phyloP scores from a whole-genome alignment of 1,284 basidiomycete species.

The Ustilago vetiveriae region DNA sequence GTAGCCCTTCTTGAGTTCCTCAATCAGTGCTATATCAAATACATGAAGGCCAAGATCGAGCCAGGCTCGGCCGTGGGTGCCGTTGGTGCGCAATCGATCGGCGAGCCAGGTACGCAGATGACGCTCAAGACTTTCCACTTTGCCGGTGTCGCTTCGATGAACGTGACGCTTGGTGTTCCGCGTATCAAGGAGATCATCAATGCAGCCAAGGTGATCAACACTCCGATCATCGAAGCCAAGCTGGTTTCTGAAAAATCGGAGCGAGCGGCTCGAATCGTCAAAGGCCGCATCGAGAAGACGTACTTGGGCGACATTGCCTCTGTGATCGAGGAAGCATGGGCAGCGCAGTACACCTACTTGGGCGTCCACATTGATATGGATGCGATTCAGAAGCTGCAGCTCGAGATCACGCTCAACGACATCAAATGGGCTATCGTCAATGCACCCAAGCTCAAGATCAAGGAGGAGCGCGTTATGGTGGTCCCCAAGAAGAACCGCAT shows the following conservation, averaged over 20 bases:
- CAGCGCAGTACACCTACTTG: slow-evolving; percentile 88
- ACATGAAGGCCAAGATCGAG: slow-evolving; percentile 66
- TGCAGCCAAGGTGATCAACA: slow-evolving; percentile 94
- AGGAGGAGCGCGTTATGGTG: slow-evolving; percentile 72
- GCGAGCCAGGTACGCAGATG: slow-evolving; percentile 99
- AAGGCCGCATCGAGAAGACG: slow-evolving; percentile 95
- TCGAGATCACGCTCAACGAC: slow-evolving; percentile 91
- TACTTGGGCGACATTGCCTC: slow-evolving; percentile 91
- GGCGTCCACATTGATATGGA: slow-evolving; percentile 91
- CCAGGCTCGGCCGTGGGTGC: slow-evolving; percentile 83
- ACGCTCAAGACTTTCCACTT: slow-evolving; percentile 99
- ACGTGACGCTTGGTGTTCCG: slow-evolving; percentile 97
- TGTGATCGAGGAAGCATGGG: slow-evolving; percentile 95
- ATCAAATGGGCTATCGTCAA: slow-evolving; percentile 90
- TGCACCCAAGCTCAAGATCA: slow-evolving; percentile 91
- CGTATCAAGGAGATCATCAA: slow-evolving; percentile 99
- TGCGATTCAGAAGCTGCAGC: slow-evolving; percentile 88
- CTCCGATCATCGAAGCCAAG: slow-evolving; percentile 97
- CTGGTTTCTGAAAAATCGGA: slow-evolving; percentile 77
- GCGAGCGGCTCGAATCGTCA: slow-evolving; percentile 94
- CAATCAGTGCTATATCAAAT: slow-evolving; percentile 82
- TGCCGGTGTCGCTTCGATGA: slow-evolving; percentile 99
- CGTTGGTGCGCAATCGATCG: slow-evolving; percentile 98
- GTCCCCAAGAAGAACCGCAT: slow-evolving; percentile 76
- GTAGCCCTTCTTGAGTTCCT: slow-evolving; percentile 83